Conservation (phyloP, 2,329 filamentous ascomycete genomes). For the Rutstroemia sp. region DNA sequence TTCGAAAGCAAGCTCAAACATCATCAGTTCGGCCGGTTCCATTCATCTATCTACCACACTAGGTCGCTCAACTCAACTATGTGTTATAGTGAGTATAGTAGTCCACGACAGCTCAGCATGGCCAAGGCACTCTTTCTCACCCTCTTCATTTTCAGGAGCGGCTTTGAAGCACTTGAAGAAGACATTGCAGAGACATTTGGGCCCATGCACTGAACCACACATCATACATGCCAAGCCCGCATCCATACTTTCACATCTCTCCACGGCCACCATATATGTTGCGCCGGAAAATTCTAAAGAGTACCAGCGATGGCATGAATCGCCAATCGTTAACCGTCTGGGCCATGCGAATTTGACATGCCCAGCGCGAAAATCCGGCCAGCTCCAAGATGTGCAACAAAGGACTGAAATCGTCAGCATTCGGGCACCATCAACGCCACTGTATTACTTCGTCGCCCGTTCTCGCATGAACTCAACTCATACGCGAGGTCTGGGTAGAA, state of each 20-base stretch:
- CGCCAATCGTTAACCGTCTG: not conserved
- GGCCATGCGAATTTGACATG: not conserved
- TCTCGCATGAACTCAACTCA: not conserved
- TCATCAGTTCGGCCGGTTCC: no score
- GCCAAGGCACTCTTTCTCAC: no score
- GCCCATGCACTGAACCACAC: not conserved
- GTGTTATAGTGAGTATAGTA: no score
- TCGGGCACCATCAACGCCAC: not conserved
- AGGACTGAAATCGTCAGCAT: not conserved
- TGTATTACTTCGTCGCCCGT: not conserved
- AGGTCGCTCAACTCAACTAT: no score
- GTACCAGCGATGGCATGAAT: not conserved
- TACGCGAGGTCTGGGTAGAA: not conserved
- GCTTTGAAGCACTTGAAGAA: no score
- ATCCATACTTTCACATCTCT: not conserved
- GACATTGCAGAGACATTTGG: no score
- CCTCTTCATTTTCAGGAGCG: no score
- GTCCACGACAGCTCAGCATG: no score
- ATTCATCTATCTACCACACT: no score
- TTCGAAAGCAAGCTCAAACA: no score
- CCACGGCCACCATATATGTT: constrained; percentile 2
- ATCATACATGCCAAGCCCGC: not conserved
- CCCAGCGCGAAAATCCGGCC: constrained; percentile 1
- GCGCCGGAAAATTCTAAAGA: not conserved
- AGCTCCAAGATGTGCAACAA: constrained; percentile 8